Evolutionary conservation across 352 stramenopile species (phyloP), one percentile per base, ranked within the genome.

Genomic region (Blastocystis sp.): DNA sequence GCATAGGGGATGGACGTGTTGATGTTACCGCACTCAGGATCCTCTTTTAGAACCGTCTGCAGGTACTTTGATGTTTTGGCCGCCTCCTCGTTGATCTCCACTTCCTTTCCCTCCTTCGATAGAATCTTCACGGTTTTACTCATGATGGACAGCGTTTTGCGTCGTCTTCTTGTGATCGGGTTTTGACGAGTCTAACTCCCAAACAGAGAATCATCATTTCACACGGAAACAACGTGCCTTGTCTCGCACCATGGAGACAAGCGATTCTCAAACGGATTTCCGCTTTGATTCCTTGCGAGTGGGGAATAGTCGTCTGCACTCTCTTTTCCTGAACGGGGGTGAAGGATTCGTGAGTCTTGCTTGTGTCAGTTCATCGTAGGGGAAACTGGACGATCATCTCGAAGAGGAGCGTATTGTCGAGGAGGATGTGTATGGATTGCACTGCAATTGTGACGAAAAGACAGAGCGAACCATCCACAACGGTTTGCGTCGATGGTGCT

Each of bases 41-140:
- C 74, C 41, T 85, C 74, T 29, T 85, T 85, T 55, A 85, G 29
- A 12, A 85, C 74, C 19, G 74, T 85, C 74, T 85, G 50, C 33
- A 85, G 60, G 45, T 85, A 85, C 51, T 85, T 85, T 13, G 74
- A 67, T 51, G 74, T 85, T 33, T 55, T 63, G 24, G 74, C 74
- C 13, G 66, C 74, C 10, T 85, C 74, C 24, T 70, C 74, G 13
- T 12, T 39, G 24, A 85, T 31, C 24, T 85, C 74, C 13, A 85
- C 31, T n/a, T 26, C 45, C 31, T 66, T 62, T 33, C 74, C 74
- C 19, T 85, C 74, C 50, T 85, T 85, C 26, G 74, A 85, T 51
- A 85, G 33, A 29, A 85, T 35, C 39, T 67, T 61, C 9, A 85
- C 50, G 39, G 45, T 51, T 45, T 33, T 37, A 85, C 74, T 69